phyloP scores from a whole-genome alignment of 306 rosid species.

The Quercus glauca region DNA sequence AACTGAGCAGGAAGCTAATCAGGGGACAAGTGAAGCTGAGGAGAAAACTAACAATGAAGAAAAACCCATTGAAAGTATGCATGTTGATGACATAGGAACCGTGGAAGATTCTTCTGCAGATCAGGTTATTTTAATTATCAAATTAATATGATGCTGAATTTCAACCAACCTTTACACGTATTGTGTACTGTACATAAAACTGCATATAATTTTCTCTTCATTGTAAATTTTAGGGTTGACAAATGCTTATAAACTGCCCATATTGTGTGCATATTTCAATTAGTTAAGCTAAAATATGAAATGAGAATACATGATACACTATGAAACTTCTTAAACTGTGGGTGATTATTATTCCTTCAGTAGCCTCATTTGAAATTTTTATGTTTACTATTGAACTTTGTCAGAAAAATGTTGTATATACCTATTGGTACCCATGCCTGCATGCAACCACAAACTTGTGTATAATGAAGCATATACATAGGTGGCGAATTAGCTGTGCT shows the following conservation, averaged over 20 bases:
- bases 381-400: background rate
- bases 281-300: background rate
- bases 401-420: background rate
- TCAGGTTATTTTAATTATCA: conserved; percentile 40
- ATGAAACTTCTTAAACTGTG: conserved; percentile 12
- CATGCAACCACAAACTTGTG: conserved; percentile 5
- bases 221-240: background rate
- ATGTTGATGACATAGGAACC: conserved; percentile 40
- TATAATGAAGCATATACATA: background rate
- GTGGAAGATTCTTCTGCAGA: conserved; percentile 37
- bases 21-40: conserved; percentile 33
- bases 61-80: conserved; percentile 27
- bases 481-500: background rate
- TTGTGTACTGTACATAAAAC: background rate
- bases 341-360: background rate
- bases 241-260: background rate
- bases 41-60: conserved; percentile 38
- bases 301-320: background rate
- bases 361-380: background rate
- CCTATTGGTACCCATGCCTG: background rate
- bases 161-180: conserved; percentile 10
- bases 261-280: background rate
- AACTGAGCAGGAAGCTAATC: conserved; percentile 33
- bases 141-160: conserved; percentile 7
- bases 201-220: background rate